phyloP scores from a whole-genome alignment of 345 rosid genomes.

The Dimocarpus longan region DNA sequence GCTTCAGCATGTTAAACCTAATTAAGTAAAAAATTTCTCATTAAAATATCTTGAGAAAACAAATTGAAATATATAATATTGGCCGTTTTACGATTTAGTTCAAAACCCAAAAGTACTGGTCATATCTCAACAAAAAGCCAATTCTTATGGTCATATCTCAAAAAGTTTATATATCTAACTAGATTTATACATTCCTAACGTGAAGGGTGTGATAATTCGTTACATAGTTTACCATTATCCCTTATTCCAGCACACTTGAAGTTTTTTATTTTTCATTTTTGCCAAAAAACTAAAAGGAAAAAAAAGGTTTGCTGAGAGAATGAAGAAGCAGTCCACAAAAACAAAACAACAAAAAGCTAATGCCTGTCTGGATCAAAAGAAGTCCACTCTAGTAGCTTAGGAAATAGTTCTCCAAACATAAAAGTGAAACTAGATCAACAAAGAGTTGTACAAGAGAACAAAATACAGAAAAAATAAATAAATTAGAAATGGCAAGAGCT shows the following conservation, averaged over 20 bases:
- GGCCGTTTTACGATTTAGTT: background rate
- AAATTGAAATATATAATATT: too few relatives aligned
- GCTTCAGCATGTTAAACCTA: background rate
- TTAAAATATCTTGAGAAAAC: background rate
- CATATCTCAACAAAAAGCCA: background rate
- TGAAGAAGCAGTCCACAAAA: background rate
- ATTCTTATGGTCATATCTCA: background rate
- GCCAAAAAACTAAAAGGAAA: background rate
- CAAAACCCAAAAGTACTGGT: background rate
- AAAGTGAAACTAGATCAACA: too few relatives aligned
- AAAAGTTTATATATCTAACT: too few relatives aligned
- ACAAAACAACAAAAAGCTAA: too few relatives aligned
- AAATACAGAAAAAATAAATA: too few relatives aligned
- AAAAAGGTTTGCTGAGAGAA: background rate
- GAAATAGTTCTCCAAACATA: too few relatives aligned
- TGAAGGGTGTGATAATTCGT: background rate
- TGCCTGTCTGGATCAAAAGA: background rate
- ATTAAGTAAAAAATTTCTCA: background rate
- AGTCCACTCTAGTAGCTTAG: background rate
- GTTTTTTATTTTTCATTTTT: too few relatives aligned
- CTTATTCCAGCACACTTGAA: background rate
- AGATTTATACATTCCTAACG: background rate
- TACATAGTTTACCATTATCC: background rate
- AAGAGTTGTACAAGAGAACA: too few relatives aligned
- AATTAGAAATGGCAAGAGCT: too few relatives aligned